Conservation (phyloP, 495 filamentous ascomycete species). For the Talaromyces proteolyticus region DNA sequence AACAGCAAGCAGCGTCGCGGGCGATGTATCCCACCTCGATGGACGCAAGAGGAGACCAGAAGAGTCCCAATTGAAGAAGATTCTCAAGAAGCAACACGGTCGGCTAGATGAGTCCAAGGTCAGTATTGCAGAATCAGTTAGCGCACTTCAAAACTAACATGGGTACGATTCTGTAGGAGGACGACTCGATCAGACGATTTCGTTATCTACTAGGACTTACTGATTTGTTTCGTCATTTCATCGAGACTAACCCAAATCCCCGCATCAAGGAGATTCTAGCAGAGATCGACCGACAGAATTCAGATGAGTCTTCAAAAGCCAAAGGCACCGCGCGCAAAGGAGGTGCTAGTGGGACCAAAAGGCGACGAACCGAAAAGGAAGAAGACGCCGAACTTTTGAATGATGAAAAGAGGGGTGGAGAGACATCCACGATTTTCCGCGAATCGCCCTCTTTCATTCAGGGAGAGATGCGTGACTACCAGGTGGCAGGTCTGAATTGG, state of each 20-base stretch:
- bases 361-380: slow-evolving; percentile 90
- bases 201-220: slow-evolving; percentile 93
- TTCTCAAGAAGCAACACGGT: slow-evolving; percentile 93
- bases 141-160: slow-evolving; percentile 1
- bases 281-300: slow-evolving; percentile 90
- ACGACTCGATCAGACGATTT: slow-evolving; percentile 92
- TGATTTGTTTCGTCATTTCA: slow-evolving; percentile 98
- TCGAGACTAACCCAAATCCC: slow-evolving; percentile 92
- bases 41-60: slow-evolving; percentile 81
- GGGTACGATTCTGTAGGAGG: slow-evolving; percentile 53
- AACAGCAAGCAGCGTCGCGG: slow-evolving; percentile 79
- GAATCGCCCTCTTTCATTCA: slow-evolving; percentile 87
- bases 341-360: slow-evolving; percentile 74
- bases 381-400: slow-evolving; percentile 93
- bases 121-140: slow-evolving; percentile 13
- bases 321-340: slow-evolving; percentile 72
- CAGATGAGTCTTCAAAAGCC: slow-evolving; percentile 58
- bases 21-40: slow-evolving; percentile 59
- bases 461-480: slow-evolving; percentile 91
- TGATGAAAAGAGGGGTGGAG: slow-evolving; percentile 82
- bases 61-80: slow-evolving; percentile 77
- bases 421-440: slow-evolving; percentile 82
- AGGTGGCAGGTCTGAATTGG: slow-evolving; percentile 93
- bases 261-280: slow-evolving; percentile 85
- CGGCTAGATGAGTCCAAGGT: slow-evolving; percentile 87